phyloP scores from a whole-genome alignment of 108 stramenopile species.

The Craspedostauros australis region DNA sequence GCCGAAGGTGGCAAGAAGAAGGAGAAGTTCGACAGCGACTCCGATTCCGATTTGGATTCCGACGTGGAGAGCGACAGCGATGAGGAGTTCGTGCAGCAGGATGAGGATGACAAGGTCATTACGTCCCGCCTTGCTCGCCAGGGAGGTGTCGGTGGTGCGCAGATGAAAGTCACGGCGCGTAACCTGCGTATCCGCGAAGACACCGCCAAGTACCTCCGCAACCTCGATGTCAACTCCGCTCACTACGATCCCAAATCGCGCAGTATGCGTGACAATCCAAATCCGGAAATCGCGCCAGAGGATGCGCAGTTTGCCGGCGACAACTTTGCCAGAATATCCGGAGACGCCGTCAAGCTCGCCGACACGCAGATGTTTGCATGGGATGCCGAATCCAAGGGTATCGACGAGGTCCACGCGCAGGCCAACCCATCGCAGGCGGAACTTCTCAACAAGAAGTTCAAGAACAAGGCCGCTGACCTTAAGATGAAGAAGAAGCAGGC shows the following conservation, averaged over 20 bases:
- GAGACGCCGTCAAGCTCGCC: conserved; percentile 87
- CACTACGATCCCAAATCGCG: conserved; percentile 95
- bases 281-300: conserved; percentile 66
- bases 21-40: conserved; percentile 29
- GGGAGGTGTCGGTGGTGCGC: conserved; percentile 96
- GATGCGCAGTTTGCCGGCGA: conserved; percentile 90
- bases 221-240: conserved; percentile 91
- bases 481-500: conserved; percentile 70
- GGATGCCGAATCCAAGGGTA: conserved; percentile 84
- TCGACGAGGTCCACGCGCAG: conserved; percentile 79
- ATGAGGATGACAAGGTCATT: conserved; percentile 80
- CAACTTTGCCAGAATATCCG: conserved; percentile 91
- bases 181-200: conserved; percentile 99
- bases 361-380: conserved; percentile 94
- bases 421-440: conserved; percentile 95
- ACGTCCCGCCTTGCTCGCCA: conserved; percentile 93
- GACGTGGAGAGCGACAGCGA: conserved; percentile 59
- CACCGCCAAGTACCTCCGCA: conserved; percentile 98
- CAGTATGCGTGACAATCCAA: conserved; percentile 98
- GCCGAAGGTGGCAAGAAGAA: conserved; percentile 3
- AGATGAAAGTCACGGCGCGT: conserved; percentile 97
- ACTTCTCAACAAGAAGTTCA: conserved; percentile 81
- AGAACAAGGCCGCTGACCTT: conserved; percentile 65
- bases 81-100: conserved; percentile 77
- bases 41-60: conserved; percentile 84